Evolutionary conservation across 257 asterid genomes (phyloP).

Genomic region (Euphrasia confusa): DNA sequence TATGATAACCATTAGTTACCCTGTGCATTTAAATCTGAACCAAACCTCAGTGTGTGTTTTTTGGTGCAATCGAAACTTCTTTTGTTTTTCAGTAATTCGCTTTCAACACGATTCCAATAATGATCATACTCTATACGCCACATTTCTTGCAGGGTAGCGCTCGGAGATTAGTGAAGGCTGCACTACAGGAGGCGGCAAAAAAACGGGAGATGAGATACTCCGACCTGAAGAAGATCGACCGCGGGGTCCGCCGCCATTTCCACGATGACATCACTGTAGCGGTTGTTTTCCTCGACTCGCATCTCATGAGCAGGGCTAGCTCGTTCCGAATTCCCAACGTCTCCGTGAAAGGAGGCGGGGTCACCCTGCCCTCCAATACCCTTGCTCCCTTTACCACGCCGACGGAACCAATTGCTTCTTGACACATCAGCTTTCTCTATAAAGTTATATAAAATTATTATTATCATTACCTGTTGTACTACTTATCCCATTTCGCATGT

Average conservation of each 20-base stretch:
- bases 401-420: constrained; percentile 27
- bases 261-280: constrained; percentile 83
- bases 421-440: constrained; percentile 27
- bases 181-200: constrained; percentile 83
- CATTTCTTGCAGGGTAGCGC: constrained; percentile 65
- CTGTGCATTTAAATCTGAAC: no score
- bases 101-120: neutral
- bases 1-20: no score
- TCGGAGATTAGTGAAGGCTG: constrained; percentile 67
- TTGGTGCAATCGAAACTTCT: neutral
- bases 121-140: neutral
- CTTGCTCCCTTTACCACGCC: constrained; percentile 46
- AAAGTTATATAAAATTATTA: constrained; percentile 2
- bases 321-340: constrained; percentile 41
- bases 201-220: constrained; percentile 94
- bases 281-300: constrained; percentile 65
- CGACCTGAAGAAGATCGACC: constrained; percentile 79
- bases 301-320: constrained; percentile 69
- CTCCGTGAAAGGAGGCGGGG: constrained; percentile 67
- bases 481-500: constrained; percentile 13
- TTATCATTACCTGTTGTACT: constrained; percentile 28
- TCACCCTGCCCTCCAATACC: constrained; percentile 38
- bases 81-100: neutral
- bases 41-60: no score
- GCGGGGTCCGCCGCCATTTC: constrained; percentile 86